phyloP scores from a whole-genome alignment of 805 yeast genomes.

The Metschnikowia similis region DNA sequence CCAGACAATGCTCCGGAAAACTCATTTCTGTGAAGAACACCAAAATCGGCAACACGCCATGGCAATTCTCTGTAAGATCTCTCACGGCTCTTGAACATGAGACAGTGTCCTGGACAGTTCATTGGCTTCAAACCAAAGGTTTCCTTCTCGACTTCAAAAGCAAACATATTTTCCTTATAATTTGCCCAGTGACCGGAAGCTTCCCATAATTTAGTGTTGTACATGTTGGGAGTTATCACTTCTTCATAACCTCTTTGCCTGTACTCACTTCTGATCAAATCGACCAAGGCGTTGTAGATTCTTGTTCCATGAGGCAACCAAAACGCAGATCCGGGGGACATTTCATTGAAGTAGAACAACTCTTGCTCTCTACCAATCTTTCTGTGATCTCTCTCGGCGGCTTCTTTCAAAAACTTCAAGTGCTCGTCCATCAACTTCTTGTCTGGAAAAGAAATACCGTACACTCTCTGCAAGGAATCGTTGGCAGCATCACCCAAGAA shows the following conservation, averaged over 20 bases:
- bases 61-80: slow-evolving; percentile 96
- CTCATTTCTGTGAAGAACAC: slow-evolving; percentile 96
- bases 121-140: slow-evolving; percentile 90
- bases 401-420: slow-evolving; percentile 90
- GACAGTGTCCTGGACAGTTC: slow-evolving; percentile 91
- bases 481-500: slow-evolving; percentile 89
- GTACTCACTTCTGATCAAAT: slow-evolving; percentile 78
- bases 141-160: slow-evolving; percentile 96
- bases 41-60: slow-evolving; percentile 98
- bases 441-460: slow-evolving; percentile 98
- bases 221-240: slow-evolving; percentile 99
- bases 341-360: slow-evolving; percentile 88
- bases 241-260: slow-evolving; percentile 94
- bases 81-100: slow-evolving; percentile 86
- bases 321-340: slow-evolving; percentile 97
- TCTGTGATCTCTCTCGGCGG: slow-evolving; percentile 93
- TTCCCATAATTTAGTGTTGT: slow-evolving; percentile 95
- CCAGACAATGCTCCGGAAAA: slow-evolving; percentile 88
- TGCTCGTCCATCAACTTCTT: slow-evolving; percentile 94
- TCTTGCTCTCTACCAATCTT: slow-evolving; percentile 96
- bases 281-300: slow-evolving; percentile 84
- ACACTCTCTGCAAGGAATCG: slow-evolving; percentile 94
- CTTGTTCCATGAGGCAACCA: slow-evolving; percentile 99
- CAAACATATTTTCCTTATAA: slow-evolving; percentile 95
- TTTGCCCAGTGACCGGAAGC: slow-evolving; percentile 98